Evolutionary conservation across 805 yeast species (phyloP), one percentile per base, ranked within the genome.

Genomic region (Scheffersomyces spartinae): DNA sequence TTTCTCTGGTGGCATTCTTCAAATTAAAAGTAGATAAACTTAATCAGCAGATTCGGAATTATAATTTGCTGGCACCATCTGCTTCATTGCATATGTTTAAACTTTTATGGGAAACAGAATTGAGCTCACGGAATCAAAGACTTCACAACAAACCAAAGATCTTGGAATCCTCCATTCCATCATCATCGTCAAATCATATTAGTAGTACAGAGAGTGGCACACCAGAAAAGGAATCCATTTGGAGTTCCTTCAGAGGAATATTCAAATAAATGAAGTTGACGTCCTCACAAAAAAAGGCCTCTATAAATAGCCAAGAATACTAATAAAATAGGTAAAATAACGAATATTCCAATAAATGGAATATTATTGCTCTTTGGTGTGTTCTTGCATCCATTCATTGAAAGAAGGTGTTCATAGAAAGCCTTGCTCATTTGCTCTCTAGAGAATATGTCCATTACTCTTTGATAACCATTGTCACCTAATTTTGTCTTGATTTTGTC

Each of bases 1-100:
- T n/a, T n/a, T n/a, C n/a, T n/a, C n/a, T n/a, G n/a, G n/a, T n/a
- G n/a, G n/a, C n/a, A n/a, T n/a, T n/a, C n/a, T n/a, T n/a, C n/a
- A n/a, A n/a, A n/a, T n/a, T n/a, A n/a, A n/a, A n/a, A n/a, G n/a
- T n/a, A n/a, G n/a, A n/a, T n/a, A n/a, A n/a, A n/a, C n/a, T n/a
- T n/a, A n/a, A n/a, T n/a, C n/a, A n/a, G n/a, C n/a, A n/a, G 4
- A 45, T 59, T 17, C 33, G 64, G 18, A 38, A 38, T 27, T 60
- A 57, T 32, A 60, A 60, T 26, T 39, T 60, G 22, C 62, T 55
- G 31, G 43, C 54, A 9, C 67, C 67, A 1, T 48, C 61, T 4
- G 27, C 44, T 6, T 45, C 36, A 14, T 38, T 58, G 8, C 67
- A 60, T 35, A 60, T 57, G 28, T 38, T 58, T 39, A 60, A 60